Base-by-base conservation (phyloP, 139 green algal genomes). In the Spirogloea muscicola region DNA sequence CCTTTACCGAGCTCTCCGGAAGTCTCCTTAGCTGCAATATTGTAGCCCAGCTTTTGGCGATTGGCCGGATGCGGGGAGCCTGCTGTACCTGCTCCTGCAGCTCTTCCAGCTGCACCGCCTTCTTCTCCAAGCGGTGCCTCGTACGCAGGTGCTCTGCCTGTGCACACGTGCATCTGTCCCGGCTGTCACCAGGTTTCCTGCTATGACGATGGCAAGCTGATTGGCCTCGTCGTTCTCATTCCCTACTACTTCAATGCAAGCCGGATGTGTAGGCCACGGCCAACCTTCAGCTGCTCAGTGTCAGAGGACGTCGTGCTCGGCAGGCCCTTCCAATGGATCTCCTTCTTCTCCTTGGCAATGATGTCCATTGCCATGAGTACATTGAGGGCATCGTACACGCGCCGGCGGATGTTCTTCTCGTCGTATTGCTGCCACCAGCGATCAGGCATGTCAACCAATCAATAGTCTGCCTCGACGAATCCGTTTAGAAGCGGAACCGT, bases 341-440 rank as follows among this genome's bases (percentile, higher is more conserved):
- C 80, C 84, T 97, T 97, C 77, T 94, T 93, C 60, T 93, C 88
- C 80, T 95, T 97, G 52, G 73, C 60, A 41, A 98, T 96, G 57
- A 97, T 91, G 74, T 92, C 87, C 65, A 96, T 89, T 3, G 93
- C 93, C 85, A 95, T 92, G 10, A 98, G 87, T 71, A 98, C 94
- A 77, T 98, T 98, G 39, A 98, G 89, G 0, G 93, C 94, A 68
- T 98, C 94, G 68, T 98, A 98, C 65, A 97, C 94, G 0, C 94
- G 88, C 25, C 94, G 85, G 43, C 91, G 77, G 58, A 96, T 92
- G 80, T 96, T 96, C 79, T 96, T 96, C 82, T 96, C 91, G 64
- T 96, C 91, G 44, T 86, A 88, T 16, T 72, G 68, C 68, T 72
- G 68, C 72, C 41, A 33, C 0, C 7, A 21, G n/a, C n/a, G n/a